Conservation (phyloP, 129 eudicot genomes). For the Apium graveolens region DNA sequence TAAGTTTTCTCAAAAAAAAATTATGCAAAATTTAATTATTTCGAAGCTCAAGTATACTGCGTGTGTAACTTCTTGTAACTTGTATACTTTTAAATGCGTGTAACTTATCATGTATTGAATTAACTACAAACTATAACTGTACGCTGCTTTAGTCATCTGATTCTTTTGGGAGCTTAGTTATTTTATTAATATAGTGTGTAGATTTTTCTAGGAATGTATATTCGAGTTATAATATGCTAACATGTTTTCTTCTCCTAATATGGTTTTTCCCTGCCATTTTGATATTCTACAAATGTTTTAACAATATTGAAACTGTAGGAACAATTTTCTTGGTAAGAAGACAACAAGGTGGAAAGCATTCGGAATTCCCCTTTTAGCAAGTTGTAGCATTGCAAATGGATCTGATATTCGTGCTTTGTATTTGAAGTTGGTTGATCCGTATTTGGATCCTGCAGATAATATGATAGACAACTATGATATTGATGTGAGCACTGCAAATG, state of each 20-base stretch:
- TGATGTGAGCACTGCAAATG: slow-evolving; percentile 22
- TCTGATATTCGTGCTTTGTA: slow-evolving; percentile 59
- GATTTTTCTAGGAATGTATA: background rate
- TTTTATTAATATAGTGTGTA: background rate
- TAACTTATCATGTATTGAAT: background rate
- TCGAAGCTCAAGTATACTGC: background rate
- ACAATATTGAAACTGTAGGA: slow-evolving; percentile 32
- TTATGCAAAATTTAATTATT: background rate
- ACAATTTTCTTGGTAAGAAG: slow-evolving; percentile 29
- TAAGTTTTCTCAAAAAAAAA: background rate
- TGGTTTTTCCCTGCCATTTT: background rate
- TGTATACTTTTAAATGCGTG: background rate
- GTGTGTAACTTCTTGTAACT: background rate
- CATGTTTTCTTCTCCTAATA: background rate
- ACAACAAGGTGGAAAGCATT: slow-evolving; percentile 62
- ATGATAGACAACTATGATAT: slow-evolving; percentile 24
- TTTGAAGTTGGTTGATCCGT: slow-evolving; percentile 52
- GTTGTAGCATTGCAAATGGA: slow-evolving; percentile 47
- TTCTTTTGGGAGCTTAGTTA: background rate
- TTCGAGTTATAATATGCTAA: background rate
- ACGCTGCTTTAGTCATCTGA: background rate
- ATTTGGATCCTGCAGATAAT: slow-evolving; percentile 26
- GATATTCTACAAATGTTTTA: background rate
- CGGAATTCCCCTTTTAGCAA: slow-evolving; percentile 83
- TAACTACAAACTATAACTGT: background rate